These are phyloP conservation scores for Candida fluviatilis DNA, from an alignment of 805 yeast genomes.

Conservation along the genomic window DNA sequence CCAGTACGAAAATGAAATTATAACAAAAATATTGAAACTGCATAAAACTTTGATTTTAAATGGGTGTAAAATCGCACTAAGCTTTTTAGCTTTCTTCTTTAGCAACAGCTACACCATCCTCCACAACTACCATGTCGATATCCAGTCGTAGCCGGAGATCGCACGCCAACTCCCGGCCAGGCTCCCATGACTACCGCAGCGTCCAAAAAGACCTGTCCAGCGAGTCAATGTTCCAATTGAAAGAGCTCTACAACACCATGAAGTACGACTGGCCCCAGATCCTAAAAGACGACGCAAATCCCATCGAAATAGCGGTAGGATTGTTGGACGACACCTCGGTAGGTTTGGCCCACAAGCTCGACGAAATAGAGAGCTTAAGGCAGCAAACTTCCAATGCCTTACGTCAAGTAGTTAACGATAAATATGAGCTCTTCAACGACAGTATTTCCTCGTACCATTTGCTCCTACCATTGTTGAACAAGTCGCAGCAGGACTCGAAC, in stretches of 20 bases:
- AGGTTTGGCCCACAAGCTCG: slow-evolving; percentile 75
- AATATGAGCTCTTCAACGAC: slow-evolving; percentile 79
- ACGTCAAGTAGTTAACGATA: slow-evolving; percentile 69
- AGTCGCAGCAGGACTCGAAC: slow-evolving; percentile 58
- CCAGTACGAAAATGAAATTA: neutral
- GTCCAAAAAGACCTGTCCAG: slow-evolving; percentile 8
- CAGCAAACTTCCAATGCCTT: slow-evolving; percentile 53
- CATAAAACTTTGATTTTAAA: no score
- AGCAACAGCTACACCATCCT: no score
- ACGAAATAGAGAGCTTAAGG: slow-evolving; percentile 63
- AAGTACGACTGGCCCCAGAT: slow-evolving; percentile 43
- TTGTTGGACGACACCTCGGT: slow-evolving; percentile 83
- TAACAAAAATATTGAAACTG: no score
- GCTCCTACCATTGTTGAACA: slow-evolving; percentile 57
- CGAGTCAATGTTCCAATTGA: slow-evolving; percentile 31
- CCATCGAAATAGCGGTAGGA: slow-evolving; percentile 79
- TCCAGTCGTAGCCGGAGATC: slow-evolving; percentile 3
- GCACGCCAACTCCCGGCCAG: slow-evolving; percentile 3
- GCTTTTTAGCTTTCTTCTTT: no score
- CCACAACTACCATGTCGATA: slow-evolving; percentile 2
- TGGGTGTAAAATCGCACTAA: no score
- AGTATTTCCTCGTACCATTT: slow-evolving; percentile 81
- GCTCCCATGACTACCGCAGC: neutral
- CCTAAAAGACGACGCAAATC: slow-evolving; percentile 51
- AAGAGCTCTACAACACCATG: slow-evolving; percentile 31